phyloP scores from a whole-genome alignment of 2,329 filamentous ascomycete genomes.

The Aspergillus sp. region DNA sequence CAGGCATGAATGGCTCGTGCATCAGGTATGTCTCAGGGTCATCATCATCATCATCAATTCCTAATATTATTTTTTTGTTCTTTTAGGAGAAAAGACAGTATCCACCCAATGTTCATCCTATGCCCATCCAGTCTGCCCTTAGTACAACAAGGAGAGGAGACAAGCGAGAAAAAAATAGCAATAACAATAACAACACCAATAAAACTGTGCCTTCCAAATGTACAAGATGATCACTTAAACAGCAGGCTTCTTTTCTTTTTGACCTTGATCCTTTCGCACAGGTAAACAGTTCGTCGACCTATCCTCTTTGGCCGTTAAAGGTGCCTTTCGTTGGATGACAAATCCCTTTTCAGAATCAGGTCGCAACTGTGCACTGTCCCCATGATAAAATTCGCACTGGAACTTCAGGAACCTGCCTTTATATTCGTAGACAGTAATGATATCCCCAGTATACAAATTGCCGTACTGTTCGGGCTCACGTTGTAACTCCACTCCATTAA shows the following conservation, averaged over 20 bases:
- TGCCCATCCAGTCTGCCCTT: too few species aligned
- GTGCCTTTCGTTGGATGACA: constrained; percentile 33
- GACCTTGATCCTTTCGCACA: constrained; percentile 11
- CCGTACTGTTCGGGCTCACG: constrained; percentile 56
- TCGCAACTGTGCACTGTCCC: constrained; percentile 38
- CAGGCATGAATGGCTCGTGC: too few species aligned
- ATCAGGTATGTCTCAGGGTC: too few species aligned
- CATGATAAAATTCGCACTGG: constrained; percentile 43
- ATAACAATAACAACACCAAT: too few species aligned
- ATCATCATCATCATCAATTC: too few species aligned
- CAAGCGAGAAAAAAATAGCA: too few species aligned
- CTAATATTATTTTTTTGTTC: too few species aligned
- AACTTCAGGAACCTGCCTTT: constrained; percentile 36
- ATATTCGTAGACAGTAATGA: constrained; percentile 65
- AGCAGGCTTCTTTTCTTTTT: constrained; percentile 6
- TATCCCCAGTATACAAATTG: constrained; percentile 70
- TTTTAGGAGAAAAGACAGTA: too few species aligned
- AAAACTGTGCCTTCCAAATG: too few species aligned
- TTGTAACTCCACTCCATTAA: constrained; percentile 67
- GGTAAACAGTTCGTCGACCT: constrained; percentile 20
- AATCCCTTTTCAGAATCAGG: constrained; percentile 39
- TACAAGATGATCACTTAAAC: too few species aligned
- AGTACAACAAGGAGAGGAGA: too few species aligned
- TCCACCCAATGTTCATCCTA: too few species aligned
- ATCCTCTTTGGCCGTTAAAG: constrained; percentile 23